These are phyloP conservation scores for Kodamaea arcana DNA, from an alignment of 1,139 yeast genomes.

Conservation along the genomic window DNA sequence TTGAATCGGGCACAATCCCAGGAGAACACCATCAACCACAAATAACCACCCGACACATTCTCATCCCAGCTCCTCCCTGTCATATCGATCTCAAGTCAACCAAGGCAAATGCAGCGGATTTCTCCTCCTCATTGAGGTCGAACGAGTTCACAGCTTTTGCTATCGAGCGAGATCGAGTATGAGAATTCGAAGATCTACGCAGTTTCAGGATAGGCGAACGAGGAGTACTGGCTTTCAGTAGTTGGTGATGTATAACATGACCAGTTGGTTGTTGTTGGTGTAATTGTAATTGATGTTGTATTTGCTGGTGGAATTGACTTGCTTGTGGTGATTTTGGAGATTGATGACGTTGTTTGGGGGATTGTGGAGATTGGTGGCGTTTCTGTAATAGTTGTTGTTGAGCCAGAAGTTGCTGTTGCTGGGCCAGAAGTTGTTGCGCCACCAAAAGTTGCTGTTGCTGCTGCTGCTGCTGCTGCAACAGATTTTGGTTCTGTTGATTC, in stretches of 20 bases:
- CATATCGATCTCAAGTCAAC: conserved; percentile 50
- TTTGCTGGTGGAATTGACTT: neutral
- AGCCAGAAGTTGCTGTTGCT: neutral
- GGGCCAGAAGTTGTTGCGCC: too few relatives aligned
- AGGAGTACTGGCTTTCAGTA: neutral
- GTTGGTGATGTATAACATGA: neutral
- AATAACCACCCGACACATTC: too few relatives aligned
- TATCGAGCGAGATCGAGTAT: conserved; percentile 5
- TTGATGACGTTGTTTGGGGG: neutral
- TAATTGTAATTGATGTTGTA: neutral
- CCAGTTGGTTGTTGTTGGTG: neutral
- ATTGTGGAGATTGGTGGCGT: neutral
- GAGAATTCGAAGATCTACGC: conserved; percentile 7
- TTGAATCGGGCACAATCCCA: too few relatives aligned
- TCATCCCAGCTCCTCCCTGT: too few relatives aligned
- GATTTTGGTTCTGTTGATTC: neutral
- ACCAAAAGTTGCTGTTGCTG: too few relatives aligned
- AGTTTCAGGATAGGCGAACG: conserved; percentile 4
- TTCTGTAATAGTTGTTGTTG: neutral
- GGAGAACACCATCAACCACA: too few relatives aligned
- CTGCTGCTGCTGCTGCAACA: neutral
- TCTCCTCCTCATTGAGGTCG: conserved; percentile 36
- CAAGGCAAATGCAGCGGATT: conserved; percentile 59
- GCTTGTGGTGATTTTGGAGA: neutral
- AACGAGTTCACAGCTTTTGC: conserved; percentile 3